phyloP scores from a whole-genome alignment of 1,284 basidiomycete genomes.

The Ceratobasidium sp. region DNA sequence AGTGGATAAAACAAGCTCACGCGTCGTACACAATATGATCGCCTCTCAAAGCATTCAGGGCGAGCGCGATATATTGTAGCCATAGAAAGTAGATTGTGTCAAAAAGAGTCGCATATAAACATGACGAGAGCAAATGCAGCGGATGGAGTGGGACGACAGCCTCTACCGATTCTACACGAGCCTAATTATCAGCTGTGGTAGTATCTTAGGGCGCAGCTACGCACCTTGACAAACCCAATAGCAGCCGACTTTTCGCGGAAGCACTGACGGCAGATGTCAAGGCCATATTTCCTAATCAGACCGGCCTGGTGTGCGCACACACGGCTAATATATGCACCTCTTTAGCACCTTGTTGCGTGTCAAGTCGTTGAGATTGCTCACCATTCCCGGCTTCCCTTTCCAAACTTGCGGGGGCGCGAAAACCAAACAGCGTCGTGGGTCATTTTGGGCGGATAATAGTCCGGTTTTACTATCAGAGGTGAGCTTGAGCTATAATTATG shows the following conservation, averaged over 20 bases:
- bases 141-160: not conserved
- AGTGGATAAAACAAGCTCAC: not conserved
- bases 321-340: constrained; percentile 69
- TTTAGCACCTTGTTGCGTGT: not conserved
- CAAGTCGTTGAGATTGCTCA: constrained; percentile 58
- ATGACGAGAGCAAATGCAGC: constrained; percentile 43
- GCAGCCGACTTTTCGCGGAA: constrained; percentile 96
- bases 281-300: constrained; percentile 94
- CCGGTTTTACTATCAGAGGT: not conserved
- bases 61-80: not conserved
- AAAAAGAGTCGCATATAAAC: constrained; percentile 45
- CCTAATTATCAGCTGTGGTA: not conserved
- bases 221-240: constrained; percentile 95
- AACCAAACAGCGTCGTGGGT: constrained; percentile 94
- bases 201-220: constrained; percentile 50
- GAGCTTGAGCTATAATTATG: not conserved
- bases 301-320: constrained; percentile 96
- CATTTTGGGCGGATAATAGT: constrained; percentile 66
- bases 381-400: constrained; percentile 96
- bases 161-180: constrained; percentile 50
- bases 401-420: constrained; percentile 93
- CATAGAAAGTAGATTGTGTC: constrained; percentile 42
- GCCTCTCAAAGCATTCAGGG: not conserved
- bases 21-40: not conserved
- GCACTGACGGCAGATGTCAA: constrained; percentile 97